phyloP scores from a whole-genome alignment of 768 basidiomycete species.

The Termitomyces heimii region DNA sequence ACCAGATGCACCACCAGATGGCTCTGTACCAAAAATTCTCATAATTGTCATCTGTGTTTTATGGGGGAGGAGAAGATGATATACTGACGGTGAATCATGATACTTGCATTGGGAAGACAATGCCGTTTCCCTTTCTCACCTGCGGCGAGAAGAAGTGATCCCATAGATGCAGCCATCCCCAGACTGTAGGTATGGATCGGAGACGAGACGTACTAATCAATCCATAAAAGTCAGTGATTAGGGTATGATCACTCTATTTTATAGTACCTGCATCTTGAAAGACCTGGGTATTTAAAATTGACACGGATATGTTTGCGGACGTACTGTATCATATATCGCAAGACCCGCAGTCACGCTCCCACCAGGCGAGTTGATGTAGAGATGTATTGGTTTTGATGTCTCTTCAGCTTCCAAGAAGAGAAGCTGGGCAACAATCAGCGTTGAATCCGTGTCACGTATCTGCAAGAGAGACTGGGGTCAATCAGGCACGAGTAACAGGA shows the following conservation, averaged over 20 bases:
- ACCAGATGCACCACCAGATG: conserved; percentile 92
- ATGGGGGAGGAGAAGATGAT: neutral
- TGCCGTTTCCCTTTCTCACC: conserved; percentile 90
- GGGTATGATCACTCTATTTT: conserved; percentile 1
- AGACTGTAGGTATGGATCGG: conserved; percentile 97
- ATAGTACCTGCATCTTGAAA: conserved; percentile 62
- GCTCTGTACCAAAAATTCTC: conserved; percentile 49
- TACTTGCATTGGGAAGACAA: conserved; percentile 87
- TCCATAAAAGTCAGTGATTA: conserved; percentile 16
- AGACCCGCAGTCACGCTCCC: conserved; percentile 94
- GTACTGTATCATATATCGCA: conserved; percentile 95
- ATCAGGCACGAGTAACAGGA: neutral
- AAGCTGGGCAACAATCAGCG: conserved; percentile 85
- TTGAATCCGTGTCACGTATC: conserved; percentile 89
- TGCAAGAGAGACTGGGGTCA: conserved; percentile 21
- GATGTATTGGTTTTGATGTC: conserved; percentile 86
- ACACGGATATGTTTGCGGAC: conserved; percentile 14
- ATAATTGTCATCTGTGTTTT: neutral
- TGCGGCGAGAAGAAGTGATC: conserved; percentile 85
- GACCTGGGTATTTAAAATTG: conserved; percentile 3
- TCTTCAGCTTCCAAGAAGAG: conserved; percentile 97
- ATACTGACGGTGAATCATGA: conserved; percentile 94
- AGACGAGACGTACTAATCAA: conserved; percentile 75
- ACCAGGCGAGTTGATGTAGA: conserved; percentile 97
- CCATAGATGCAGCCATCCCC: conserved; percentile 96